A percentile compares a stretch with the other conserved stretches of the same genome.
These are phyloP conservation scores for Cordyceps tenuipes DNA, from an alignment of 2,329 filamentous ascomycete species.

Conservation along the genomic window DNA sequence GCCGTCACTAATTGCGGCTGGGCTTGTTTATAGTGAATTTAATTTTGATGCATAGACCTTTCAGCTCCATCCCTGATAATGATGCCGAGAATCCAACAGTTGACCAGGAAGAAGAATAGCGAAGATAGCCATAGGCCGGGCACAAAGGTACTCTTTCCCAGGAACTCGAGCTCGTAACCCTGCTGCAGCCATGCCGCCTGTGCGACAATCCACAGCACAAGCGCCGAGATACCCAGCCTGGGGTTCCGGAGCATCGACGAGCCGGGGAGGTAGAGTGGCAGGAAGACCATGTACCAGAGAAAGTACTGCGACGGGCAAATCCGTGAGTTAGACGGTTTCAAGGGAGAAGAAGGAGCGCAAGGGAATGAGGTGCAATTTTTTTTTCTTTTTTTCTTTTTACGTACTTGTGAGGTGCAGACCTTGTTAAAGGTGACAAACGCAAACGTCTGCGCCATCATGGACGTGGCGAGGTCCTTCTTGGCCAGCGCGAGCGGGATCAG, in stretches of 20 bases:
- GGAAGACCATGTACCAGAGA: constrained; percentile 91
- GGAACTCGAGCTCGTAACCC: constrained; percentile 67
- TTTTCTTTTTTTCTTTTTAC: too few species aligned
- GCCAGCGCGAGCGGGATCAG: constrained; percentile 68
- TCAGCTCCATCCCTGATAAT: constrained; percentile 58
- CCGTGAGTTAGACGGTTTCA: not conserved
- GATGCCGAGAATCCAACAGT: constrained; percentile 78
- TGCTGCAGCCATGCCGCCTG: constrained; percentile 73
- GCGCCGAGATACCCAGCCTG: constrained; percentile 53
- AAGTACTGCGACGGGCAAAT: constrained; percentile 69
- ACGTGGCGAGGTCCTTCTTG: constrained; percentile 70
- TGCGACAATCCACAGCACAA: constrained; percentile 63
- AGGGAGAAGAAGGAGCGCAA: not conserved
- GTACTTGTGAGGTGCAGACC: constrained; percentile 93
- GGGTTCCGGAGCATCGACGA: constrained; percentile 62
- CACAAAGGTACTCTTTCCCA: constrained; percentile 75
- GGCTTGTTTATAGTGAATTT: constrained; percentile 3
- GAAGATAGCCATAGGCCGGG: constrained; percentile 74
- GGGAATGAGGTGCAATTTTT: not conserved
- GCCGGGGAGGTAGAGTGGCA: constrained; percentile 79
- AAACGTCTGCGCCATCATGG: constrained; percentile 92
- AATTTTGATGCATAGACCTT: constrained; percentile 15
- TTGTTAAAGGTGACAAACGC: constrained; percentile 98
- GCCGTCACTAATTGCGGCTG: too few species aligned
- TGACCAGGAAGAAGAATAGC: constrained; percentile 72